phyloP scores from a whole-genome alignment of 1,284 basidiomycete species.

The Microbotryum intermedium region DNA sequence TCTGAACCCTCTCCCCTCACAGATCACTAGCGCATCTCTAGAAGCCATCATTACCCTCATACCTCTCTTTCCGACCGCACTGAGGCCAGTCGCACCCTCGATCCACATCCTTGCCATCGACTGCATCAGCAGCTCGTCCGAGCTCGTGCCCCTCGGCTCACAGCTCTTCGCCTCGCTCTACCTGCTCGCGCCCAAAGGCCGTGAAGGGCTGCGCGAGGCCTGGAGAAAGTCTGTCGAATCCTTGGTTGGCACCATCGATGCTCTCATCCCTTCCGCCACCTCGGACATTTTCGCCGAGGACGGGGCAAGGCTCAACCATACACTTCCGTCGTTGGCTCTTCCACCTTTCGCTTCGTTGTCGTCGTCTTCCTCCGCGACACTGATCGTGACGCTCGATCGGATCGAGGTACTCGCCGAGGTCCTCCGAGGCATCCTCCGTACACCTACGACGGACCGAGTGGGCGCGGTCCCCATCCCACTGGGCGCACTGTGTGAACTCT shows the following conservation, averaged over 20 bases:
- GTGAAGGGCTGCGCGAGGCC: slow-evolving; percentile 23
- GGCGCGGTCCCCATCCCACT: slow-evolving; percentile 20
- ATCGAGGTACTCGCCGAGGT: slow-evolving; percentile 86
- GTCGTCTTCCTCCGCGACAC: neutral
- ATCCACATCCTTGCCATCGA: slow-evolving; percentile 23
- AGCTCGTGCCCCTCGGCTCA: slow-evolving; percentile 6
- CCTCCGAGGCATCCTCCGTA: slow-evolving; percentile 50
- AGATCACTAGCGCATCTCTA: slow-evolving; percentile 15
- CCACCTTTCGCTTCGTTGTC: slow-evolving; percentile 4
- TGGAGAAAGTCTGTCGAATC: slow-evolving; percentile 25
- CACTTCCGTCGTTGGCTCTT: slow-evolving; percentile 15
- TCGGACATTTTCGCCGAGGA: slow-evolving; percentile 21
- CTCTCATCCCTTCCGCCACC: slow-evolving; percentile 2
- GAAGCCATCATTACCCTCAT: slow-evolving; percentile 16
- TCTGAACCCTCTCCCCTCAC: neutral
- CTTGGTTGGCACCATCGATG: slow-evolving; percentile 15
- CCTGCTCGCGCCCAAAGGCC: slow-evolving; percentile 26
- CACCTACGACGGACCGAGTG: slow-evolving; percentile 21
- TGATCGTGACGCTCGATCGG: slow-evolving; percentile 6
- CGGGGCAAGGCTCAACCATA: slow-evolving; percentile 14
- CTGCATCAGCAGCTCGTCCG: neutral
- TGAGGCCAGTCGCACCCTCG: slow-evolving; percentile 15
- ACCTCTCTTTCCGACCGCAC: slow-evolving; percentile 26
- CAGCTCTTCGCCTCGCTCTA: slow-evolving; percentile 25
- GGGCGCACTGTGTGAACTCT: slow-evolving; percentile 22